Evolutionary conservation across 2,329 filamentous ascomycete genomes (phyloP).

Genomic region (Fusarium sp.): DNA sequence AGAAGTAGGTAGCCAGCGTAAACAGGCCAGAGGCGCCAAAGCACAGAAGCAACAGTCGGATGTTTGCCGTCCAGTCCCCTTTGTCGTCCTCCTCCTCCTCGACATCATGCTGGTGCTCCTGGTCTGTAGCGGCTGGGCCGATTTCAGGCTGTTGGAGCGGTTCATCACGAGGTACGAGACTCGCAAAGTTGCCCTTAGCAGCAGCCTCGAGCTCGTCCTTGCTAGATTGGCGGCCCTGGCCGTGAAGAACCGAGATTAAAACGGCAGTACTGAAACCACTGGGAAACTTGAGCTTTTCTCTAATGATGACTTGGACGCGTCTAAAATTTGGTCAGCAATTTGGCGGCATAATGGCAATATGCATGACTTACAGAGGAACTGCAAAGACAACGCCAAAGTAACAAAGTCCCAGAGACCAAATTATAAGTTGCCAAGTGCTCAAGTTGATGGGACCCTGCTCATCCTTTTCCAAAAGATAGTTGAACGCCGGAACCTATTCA

Average conservation of each 20-base stretch:
- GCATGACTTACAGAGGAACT: constrained; percentile 74
- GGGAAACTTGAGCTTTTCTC: constrained; percentile 92
- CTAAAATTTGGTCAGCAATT: constrained; percentile 47
- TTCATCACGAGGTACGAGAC: constrained; percentile 53
- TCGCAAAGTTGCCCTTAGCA: constrained; percentile 57
- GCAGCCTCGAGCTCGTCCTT: constrained; percentile 51
- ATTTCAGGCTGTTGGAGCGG: constrained; percentile 36
- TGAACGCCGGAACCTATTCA: constrained; percentile 81
- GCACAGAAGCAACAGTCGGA: constrained; percentile 67
- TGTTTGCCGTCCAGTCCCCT: constrained; percentile 59
- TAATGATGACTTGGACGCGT: constrained; percentile 89
- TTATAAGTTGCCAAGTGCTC: constrained; percentile 79
- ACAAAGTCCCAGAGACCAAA: constrained; percentile 94
- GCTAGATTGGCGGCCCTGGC: constrained; percentile 56
- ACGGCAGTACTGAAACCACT: constrained; percentile 95
- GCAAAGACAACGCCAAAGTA: constrained; percentile 98
- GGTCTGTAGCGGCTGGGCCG: constrained; percentile 39
- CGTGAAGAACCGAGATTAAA: constrained; percentile 91
- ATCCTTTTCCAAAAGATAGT: constrained; percentile 81
- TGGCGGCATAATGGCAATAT: background rate
- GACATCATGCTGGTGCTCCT: constrained; percentile 52
- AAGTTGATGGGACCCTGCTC: constrained; percentile 84
- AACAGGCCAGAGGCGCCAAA: constrained; percentile 72
- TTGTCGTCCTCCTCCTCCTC: constrained; percentile 28
- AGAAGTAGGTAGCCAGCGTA: constrained; percentile 89